Percentiles rank a stretch among this genome's conserved stretches.
Evolutionary conservation across 805 yeast species (phyloP).

Genomic region (Clavispora vitiphila): DNA sequence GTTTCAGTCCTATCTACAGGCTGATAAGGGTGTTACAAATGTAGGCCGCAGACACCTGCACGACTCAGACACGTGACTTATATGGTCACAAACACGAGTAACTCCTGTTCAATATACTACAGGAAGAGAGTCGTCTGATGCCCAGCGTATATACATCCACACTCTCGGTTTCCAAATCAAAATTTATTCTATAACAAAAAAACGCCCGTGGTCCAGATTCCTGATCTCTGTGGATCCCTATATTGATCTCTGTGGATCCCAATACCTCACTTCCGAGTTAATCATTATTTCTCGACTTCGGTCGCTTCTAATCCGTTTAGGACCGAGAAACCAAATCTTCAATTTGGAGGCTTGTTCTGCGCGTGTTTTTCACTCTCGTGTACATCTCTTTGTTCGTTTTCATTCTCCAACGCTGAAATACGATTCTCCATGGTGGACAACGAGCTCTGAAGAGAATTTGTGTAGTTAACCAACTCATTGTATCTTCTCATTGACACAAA

Average conservation of each 20-base stretch:
- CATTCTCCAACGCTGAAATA: constrained; percentile 5
- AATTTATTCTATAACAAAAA: not conserved
- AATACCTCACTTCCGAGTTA: no score
- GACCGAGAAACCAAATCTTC: no score
- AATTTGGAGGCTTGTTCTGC: not conserved
- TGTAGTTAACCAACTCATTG: constrained; percentile 31
- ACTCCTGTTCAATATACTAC: not conserved
- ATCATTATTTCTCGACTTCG: no score
- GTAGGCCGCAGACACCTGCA: not conserved
- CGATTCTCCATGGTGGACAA: constrained; percentile 8
- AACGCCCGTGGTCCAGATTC: not conserved
- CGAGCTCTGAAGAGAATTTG: constrained; percentile 27
- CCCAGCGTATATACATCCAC: no score
- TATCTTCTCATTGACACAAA: constrained; percentile 26
- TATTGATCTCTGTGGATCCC: not conserved
- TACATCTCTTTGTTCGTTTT: no score
- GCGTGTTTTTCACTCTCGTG: not conserved
- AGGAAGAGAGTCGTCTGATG: no score
- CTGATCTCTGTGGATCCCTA: not conserved
- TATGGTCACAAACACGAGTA: not conserved
- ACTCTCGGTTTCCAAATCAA: no score
- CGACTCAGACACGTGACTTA: not conserved
- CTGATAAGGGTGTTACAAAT: constrained; percentile 2
- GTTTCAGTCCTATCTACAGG: constrained; percentile 1
- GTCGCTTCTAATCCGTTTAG: no score